These are phyloP conservation scores for Sporisorium sorghi DNA, from an alignment of 1,284 basidiomycete species.

Conservation along the genomic window DNA sequence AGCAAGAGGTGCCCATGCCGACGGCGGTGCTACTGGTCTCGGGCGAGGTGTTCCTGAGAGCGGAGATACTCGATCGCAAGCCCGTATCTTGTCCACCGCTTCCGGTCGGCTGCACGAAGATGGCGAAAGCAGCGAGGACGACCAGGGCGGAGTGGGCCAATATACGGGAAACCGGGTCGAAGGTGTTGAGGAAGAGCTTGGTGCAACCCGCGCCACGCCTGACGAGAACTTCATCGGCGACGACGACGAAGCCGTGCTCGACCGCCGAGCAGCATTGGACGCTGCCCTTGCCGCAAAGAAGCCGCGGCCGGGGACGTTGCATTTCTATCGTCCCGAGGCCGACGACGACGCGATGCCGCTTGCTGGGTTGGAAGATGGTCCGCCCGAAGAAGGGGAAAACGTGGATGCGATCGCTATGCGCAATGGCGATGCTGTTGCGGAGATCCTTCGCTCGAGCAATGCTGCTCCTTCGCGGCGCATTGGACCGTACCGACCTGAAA, in stretches of 20 bases:
- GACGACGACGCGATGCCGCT: constrained; percentile 29
- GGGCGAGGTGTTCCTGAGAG: constrained; percentile 26
- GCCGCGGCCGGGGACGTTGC: constrained; percentile 33
- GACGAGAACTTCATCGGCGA: constrained; percentile 41
- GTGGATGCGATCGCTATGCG: constrained; percentile 37
- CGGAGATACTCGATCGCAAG: constrained; percentile 4
- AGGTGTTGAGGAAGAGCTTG: constrained; percentile 12
- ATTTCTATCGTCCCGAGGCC: constrained; percentile 29
- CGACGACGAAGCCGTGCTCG: constrained; percentile 27
- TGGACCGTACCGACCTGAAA: constrained; percentile 37
- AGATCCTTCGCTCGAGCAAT: constrained; percentile 18
- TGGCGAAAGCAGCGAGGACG: constrained; percentile 18
- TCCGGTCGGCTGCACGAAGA: constrained; percentile 41
- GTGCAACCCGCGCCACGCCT: constrained; percentile 22
- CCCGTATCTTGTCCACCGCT: constrained; percentile 28
- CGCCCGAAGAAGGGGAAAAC: constrained; percentile 15
- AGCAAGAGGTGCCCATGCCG: background rate
- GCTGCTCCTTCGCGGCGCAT: constrained; percentile 24
- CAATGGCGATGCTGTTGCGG: constrained; percentile 18
- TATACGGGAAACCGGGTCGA: constrained; percentile 4
- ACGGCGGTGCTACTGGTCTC: constrained; percentile 18
- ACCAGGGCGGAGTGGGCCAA: background rate
- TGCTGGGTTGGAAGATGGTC: constrained; percentile 9
- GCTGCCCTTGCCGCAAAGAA: constrained; percentile 32
- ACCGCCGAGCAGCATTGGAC: constrained; percentile 34